Conservation (phyloP, 2,329 filamentous ascomycete species). For the Pezicula neosporulosa region DNA sequence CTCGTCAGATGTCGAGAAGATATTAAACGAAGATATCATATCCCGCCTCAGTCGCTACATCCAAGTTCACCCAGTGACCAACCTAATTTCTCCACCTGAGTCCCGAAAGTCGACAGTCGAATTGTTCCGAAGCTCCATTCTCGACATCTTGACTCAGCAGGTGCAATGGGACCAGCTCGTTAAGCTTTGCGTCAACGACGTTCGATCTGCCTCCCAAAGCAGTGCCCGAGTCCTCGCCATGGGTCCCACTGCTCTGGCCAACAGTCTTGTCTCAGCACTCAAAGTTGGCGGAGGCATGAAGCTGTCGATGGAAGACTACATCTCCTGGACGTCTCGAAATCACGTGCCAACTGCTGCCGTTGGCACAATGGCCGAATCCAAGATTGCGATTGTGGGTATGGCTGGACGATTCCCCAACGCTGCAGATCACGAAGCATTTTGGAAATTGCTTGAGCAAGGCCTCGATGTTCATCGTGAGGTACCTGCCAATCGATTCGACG, state of each 20-base stretch:
- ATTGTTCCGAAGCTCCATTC: slow-evolving; percentile 12
- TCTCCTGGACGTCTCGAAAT: slow-evolving; percentile 13
- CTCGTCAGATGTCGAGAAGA: slow-evolving; percentile 15
- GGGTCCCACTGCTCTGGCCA: slow-evolving; percentile 16
- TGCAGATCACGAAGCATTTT: slow-evolving; percentile 65
- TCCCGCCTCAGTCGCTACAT: slow-evolving; percentile 5
- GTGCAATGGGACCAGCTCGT: slow-evolving; percentile 14
- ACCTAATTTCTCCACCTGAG: slow-evolving; percentile 1
- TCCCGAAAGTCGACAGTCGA: slow-evolving; percentile 6
- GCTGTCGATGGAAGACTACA: slow-evolving; percentile 10
- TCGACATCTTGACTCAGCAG: slow-evolving; percentile 12
- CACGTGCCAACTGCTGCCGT: slow-evolving; percentile 8
- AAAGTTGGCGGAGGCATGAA: slow-evolving; percentile 15
- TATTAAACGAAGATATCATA: slow-evolving; percentile 14
- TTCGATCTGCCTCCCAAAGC: slow-evolving; percentile 3
- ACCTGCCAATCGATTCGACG: slow-evolving; percentile 67
- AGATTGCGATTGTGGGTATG: slow-evolving; percentile 73
- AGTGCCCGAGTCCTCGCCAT: slow-evolving; percentile 15
- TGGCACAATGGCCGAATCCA: slow-evolving; percentile 15
- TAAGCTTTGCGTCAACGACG: slow-evolving; percentile 7
- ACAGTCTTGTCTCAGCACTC: slow-evolving; percentile 13
- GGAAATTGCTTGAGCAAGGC: slow-evolving; percentile 71
- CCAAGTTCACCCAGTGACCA: slow-evolving; percentile 8
- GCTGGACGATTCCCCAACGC: slow-evolving; percentile 74
- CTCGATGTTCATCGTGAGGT: slow-evolving; percentile 67